Base-by-base conservation (phyloP, 768 basidiomycete species). In the Kwoniella sp. region DNA sequence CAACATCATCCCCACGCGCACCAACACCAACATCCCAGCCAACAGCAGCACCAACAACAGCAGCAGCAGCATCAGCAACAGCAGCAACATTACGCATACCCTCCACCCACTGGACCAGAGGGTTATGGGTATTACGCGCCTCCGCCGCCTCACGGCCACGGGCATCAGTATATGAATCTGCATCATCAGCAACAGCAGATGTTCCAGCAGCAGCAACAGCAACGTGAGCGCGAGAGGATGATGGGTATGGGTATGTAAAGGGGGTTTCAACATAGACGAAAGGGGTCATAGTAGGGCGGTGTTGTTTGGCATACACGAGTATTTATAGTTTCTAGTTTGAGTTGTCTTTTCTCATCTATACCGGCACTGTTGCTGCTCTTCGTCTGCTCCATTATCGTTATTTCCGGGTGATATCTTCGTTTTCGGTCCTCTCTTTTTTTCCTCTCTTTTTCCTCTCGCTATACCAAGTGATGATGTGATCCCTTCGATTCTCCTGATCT, bases 111-210 rank as follows among this genome's bases (percentile, higher is more conserved):
- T 5, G 54, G 50, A 41, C 69, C 68, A 7, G 68, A 71, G 25
- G 47, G 63, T 9, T 51, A 55, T 12, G 61, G 61, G 25, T 74
- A 74, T 37, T 69, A 71, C 30, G 37, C 54, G 4, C 55, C 59
- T 25, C 64, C 61, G 23, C 62, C 53, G 20, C 69, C 55, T 52
- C 55, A 38, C 30, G 47, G 47, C 22, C 56, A 41, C n/a, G 38
- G 25, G n/a, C 55, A 54, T 26, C 58, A 38, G 58, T 62, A 62
- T 47, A 58, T 67, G 62, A 58, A 41, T 22, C 58, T 67, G 48
- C 69, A 63, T 37, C 70, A 73, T 52, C 58, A 71, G 34, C 56
- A 45, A 45, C 41, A 65, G 65, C 63, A 68, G 47, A 66, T 69
- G 31, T 55, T 65, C 17, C 70, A 71, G 48, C 66, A 69, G 26